These are phyloP conservation scores for Clitopilus passeckerianus DNA, from an alignment of 768 basidiomycete species.

Conservation along the genomic window DNA sequence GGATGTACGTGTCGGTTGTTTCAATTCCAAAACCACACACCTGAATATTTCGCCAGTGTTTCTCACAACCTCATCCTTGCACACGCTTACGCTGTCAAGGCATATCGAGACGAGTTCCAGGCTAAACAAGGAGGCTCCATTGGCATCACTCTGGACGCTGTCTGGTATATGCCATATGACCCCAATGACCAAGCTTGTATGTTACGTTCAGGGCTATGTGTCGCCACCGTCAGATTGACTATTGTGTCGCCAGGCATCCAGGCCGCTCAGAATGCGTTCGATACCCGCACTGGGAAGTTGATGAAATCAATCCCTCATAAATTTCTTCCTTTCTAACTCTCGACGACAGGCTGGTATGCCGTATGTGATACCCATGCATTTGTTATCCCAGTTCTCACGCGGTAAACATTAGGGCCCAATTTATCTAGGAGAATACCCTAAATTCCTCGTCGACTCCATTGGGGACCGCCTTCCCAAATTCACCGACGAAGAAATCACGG, in stretches of 20 bases:
- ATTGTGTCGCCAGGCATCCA: conserved; percentile 39
- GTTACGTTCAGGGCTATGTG: conserved; percentile 15
- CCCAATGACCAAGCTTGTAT: conserved; percentile 59
- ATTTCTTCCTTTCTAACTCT: neutral
- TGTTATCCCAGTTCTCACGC: neutral
- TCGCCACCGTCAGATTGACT: neutral
- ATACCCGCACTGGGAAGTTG: conserved; percentile 52
- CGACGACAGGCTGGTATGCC: conserved; percentile 31
- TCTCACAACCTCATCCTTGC: conserved; percentile 65
- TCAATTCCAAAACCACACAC: neutral
- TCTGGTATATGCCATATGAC: conserved; percentile 61
- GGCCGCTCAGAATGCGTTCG: conserved; percentile 60
- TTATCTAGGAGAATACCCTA: conserved; percentile 39
- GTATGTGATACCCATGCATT: conserved; percentile 4
- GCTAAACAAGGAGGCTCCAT: conserved; percentile 51
- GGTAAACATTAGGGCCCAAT: neutral
- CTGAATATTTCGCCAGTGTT: conserved; percentile 33
- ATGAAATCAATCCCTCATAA: too few species aligned
- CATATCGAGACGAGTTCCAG: conserved; percentile 59
- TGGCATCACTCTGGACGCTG: conserved; percentile 69
- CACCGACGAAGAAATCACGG: conserved; percentile 44
- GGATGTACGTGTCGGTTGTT: conserved; percentile 40
- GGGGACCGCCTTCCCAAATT: conserved; percentile 52
- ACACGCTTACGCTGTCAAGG: conserved; percentile 60
- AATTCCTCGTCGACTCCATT: conserved; percentile 38